Evolutionary conservation across 768 basidiomycete species (phyloP), one percentile per base, ranked within the genome.

Genomic region (Mycena leptocephala): DNA sequence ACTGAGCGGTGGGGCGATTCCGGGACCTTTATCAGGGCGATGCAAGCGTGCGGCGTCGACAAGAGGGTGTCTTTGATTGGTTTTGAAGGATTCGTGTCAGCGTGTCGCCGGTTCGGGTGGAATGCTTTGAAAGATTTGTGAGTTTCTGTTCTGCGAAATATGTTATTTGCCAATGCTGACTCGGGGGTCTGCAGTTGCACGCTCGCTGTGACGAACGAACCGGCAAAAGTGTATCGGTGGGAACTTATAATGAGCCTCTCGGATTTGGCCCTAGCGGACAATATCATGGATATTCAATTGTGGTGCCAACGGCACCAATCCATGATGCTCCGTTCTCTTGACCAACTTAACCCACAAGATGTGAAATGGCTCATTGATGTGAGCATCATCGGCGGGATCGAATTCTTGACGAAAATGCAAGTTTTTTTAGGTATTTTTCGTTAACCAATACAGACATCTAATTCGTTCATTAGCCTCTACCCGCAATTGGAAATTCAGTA

Each of bases 71-170:
- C n/a, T 0, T 26, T 72, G n/a, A 13, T 76, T 8, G 71, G 70
- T 1, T 2, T 37, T 2, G 76, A 67, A 4, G 48, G 46, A 0
- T 39, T 72, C 13, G 59, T 63, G 1, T 65, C 35, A 3, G 65
- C 75, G 30, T 72, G 63, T 32, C 20, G 18, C 5, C n/a, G 28
- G 2, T 76, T 71, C 26, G 75, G 70, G 3, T 76, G 70, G 75
- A 5, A 14, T 33, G 37, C 30, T 3, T 2, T 72, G 2, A 28
- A 39, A 39, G 33, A 72, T 10, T 51, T 53, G 70, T 76, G 30
- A 67, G 75, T 18, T 56, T 8, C n/a, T n/a, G n/a, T 24, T 6
- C 35, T 71, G 20, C 6, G 13, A 35, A 46, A 37, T 43, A 18
- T 64, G 24, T 5, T 33, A 3, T n/a, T 35, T 26, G 5, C 6